A percentile compares a stretch with the other conserved stretches of the same genome.
phyloP scores from a whole-genome alignment of 495 filamentous ascomycete genomes.

The Penicillium bialowiezense region DNA sequence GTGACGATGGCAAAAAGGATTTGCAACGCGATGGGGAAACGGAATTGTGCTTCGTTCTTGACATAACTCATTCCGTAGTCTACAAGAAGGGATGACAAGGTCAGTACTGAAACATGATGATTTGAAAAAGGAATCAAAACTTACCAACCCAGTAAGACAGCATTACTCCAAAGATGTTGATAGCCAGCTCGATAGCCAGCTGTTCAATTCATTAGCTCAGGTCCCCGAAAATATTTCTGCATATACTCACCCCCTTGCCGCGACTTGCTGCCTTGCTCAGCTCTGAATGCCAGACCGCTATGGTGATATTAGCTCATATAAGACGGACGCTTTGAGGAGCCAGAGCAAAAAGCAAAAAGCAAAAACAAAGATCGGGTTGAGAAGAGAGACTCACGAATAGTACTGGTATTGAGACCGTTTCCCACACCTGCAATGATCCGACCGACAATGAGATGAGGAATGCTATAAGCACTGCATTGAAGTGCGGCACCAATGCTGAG shows the following conservation, averaged over 20 bases:
- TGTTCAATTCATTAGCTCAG: slow-evolving; percentile 6
- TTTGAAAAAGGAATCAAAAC: not conserved
- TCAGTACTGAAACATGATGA: not conserved
- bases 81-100: not conserved
- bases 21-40: slow-evolving; percentile 55
- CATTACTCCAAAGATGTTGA: slow-evolving; percentile 57
- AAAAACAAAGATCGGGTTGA: too few species aligned
- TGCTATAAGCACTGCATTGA: slow-evolving; percentile 49
- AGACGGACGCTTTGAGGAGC: too few species aligned
- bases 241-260: slow-evolving; percentile 54
- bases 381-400: slow-evolving; percentile 34
- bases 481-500: slow-evolving; percentile 55
- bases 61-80: slow-evolving; percentile 36
- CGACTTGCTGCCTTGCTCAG: slow-evolving; percentile 59
- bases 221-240: too few species aligned
- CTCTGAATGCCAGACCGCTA: slow-evolving; percentile 53
- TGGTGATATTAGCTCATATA: not conserved
- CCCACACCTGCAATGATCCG: slow-evolving; percentile 47
- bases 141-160: slow-evolving; percentile 37
- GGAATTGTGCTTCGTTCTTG: slow-evolving; percentile 31
- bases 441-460: slow-evolving; percentile 51
- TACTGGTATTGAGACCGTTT: slow-evolving; percentile 48
- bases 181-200: slow-evolving; percentile 54
- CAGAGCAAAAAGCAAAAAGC: too few species aligned
- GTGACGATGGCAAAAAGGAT: slow-evolving; percentile 54